These are phyloP conservation scores for Exophiala lecanii-corni DNA, from an alignment of 2,329 filamentous ascomycete species.

Conservation along the genomic window DNA sequence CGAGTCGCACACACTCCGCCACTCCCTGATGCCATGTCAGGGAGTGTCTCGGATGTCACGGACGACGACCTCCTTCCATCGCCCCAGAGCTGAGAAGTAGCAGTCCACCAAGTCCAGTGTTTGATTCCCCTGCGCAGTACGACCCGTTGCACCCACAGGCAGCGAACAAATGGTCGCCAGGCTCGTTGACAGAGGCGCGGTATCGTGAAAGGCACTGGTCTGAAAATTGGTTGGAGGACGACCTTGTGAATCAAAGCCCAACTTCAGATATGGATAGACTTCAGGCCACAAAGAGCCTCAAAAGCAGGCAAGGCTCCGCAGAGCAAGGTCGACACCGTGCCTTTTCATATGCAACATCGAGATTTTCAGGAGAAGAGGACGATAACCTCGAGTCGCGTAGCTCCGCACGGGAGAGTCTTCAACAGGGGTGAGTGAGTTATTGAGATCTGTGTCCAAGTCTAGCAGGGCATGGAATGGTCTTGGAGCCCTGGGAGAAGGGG, in stretches of 20 bases:
- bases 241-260: constrained; percentile 9
- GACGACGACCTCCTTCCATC: constrained; percentile 17
- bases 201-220: constrained; percentile 6
- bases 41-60: constrained; percentile 16
- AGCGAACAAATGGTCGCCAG: background rate
- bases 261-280: constrained; percentile 1
- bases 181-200: background rate
- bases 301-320: background rate
- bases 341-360: constrained; percentile 23
- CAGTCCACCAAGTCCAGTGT: constrained; percentile 14
- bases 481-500: constrained; percentile 1
- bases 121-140: background rate
- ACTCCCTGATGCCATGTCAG: constrained; percentile 20
- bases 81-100: constrained; percentile 13
- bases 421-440: constrained; percentile 17
- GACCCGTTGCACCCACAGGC: background rate
- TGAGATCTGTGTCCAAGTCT: constrained; percentile 15
- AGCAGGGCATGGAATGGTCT: background rate
- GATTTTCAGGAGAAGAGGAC: background rate
- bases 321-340: constrained; percentile 26
- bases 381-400: background rate
- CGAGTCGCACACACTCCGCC: constrained; percentile 18
- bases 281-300: constrained; percentile 1
- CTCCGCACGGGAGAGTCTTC: constrained; percentile 14
- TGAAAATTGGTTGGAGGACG: constrained; percentile 14